Base-by-base conservation (phyloP, 257 asterid species). In the Salvia rosmarinus region DNA sequence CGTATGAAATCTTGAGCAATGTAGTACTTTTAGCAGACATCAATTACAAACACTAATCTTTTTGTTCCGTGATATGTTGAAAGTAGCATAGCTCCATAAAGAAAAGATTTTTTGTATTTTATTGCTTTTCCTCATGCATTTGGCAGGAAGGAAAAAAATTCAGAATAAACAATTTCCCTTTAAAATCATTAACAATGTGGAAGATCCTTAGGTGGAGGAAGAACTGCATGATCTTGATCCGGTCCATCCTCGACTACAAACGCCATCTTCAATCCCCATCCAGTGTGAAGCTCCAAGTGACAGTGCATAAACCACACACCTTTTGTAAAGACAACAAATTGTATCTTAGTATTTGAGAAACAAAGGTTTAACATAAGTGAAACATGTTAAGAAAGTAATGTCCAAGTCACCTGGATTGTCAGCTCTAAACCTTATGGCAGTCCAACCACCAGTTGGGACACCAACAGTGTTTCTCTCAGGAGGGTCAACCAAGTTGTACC, bases 401-500 rank as follows among this genome's bases (percentile, higher is more conserved):
- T 35, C 2, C 19, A 0, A 3, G 35, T 40, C 51, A 89, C 96
- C 96, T 73, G 96, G 95, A 86, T 90, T 90, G 71, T 86, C 95
- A 46, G 95, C 96, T 17, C 89, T 69, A 78, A 86, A 90, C 6
- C 96, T 83, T 54, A 90, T 88, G 11, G 96, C 96, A 43, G 95
- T 77, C 96, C 96, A 90, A 1, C 96, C 96, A 3, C 95, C 95
- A 0, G 96, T 88, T 0, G 96, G 96, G 21, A 90, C 93, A 3
- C 93, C 93, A 1, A 88, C 86, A 0, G 96, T 90, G 57, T 90
- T 90, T 51, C 96, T 82, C 52, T 90, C 95, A 0, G 92, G 92
- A 1, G 96, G 96, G 61, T 90, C 96, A 0, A 82, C 78, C 75
- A 90, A 68, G 85, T 90, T 90, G 43, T 64, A 90, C 20, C 67